Evolutionary conservation across 2,329 filamentous ascomycete genomes (phyloP), one percentile per base, ranked within the genome.

Genomic region (Niveomyces coronatus): DNA sequence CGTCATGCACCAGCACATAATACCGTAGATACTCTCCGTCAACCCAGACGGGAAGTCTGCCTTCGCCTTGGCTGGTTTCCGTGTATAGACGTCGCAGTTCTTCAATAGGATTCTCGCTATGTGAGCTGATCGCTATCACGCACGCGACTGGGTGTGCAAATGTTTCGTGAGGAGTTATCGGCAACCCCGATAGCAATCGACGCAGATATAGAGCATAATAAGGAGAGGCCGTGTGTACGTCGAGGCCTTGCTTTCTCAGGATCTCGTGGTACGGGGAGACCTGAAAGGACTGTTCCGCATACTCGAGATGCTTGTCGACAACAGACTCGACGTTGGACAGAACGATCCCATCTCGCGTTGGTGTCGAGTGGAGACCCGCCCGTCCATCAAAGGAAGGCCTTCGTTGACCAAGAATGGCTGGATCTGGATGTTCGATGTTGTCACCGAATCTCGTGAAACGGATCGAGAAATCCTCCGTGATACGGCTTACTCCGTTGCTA

Each of bases 1-100:
- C 93, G 50, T 98, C 91, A 52, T 98, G 91, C 14, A 98, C 82
- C 29, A 98, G 68, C 13, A 98, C 85, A 60, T 98, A 98, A 60
- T 98, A 98, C 45, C 91, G 76, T 46, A 98, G 66, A 57, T 91
- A 98, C 44, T 96, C 87, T 20, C 83, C 81, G 53, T 94, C 81
- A 1, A 95, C 83, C 83, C 89, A 98, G 15, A 74, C 67, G 1
- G 89, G 89, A 39, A 94, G 62, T 39, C 74, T 74, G 47, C 74
- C 73, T 27, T 81, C 75, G 9, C 86, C 87, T 41, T 79, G 76
- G 46, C 77, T 88, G n/a, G 86, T 91, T 47, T 85, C 82, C 34
- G 76, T 74, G 57, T 96, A 98, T 4, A 98, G 65, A 47, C 76
- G 79, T 39, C 88, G 72, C 30, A 98, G 68, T 40, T 91, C 83